phyloP scores from a whole-genome alignment of 2,329 filamentous ascomycete species.

The Coleophoma crateriformis region DNA sequence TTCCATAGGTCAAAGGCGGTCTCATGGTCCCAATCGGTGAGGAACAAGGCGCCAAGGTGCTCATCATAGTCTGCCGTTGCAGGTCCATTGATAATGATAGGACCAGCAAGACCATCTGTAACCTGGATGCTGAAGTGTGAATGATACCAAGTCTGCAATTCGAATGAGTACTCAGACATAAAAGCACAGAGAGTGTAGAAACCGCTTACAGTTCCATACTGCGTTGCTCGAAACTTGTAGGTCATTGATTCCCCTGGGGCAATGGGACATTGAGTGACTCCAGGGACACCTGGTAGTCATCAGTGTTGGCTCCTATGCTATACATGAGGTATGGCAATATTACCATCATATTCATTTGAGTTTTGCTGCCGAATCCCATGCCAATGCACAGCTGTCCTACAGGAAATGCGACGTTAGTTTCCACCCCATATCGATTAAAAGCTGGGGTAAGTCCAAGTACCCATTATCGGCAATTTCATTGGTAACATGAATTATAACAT shows the following conservation, averaged over 20 bases:
- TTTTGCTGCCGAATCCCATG: constrained; percentile 38
- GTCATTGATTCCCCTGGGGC: constrained; percentile 16
- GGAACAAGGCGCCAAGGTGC: constrained; percentile 7
- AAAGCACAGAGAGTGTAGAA: too few relatives aligned
- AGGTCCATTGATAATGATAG: constrained; percentile 44
- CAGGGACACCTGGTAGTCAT: constrained; percentile 34
- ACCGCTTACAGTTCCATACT: constrained; percentile 1
- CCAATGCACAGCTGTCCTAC: constrained; percentile 40
- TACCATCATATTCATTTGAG: constrained; percentile 32
- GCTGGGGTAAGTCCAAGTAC: too few relatives aligned
- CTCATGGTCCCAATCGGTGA: constrained; percentile 10
- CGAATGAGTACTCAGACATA: too few relatives aligned
- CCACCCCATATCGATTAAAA: constrained; percentile 1
- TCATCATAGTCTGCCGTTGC: constrained; percentile 2
- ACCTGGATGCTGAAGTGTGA: constrained; percentile 43
- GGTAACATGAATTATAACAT: constrained; percentile 21
- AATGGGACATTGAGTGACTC: constrained; percentile 25
- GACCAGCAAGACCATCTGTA: constrained; percentile 47
- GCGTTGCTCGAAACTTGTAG: constrained; percentile 1
- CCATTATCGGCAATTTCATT: too few relatives aligned
- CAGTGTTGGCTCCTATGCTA: not conserved
- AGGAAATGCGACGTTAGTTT: not conserved
- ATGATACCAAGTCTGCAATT: constrained; percentile 37
- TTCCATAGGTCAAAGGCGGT: constrained; percentile 3
- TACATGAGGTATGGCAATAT: constrained; percentile 29